Base-by-base conservation (phyloP, 495 filamentous ascomycete species). In the Massariosphaeria phaeospora region DNA sequence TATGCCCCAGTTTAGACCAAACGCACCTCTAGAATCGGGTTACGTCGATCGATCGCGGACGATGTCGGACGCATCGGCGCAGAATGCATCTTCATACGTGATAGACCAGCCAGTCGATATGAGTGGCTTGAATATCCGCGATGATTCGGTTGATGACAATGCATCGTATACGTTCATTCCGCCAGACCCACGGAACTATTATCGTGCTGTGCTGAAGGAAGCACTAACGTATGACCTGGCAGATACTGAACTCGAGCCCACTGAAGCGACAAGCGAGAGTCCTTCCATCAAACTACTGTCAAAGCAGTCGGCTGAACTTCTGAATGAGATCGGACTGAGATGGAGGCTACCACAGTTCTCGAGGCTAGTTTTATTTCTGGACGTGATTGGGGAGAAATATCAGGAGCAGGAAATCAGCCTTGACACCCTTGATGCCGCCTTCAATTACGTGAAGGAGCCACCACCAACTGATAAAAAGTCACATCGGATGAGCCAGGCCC, bases 341-440 rank as follows among this genome's bases (percentile, higher is more conserved):
- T 99, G 94, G 94, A 84, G 94, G 21, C 80, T 99, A 55, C 91
- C 93, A 17, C 79, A 81, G 41, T 88, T 85, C 66, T 89, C 89
- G 29, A 77, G 89, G 41, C 73, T 91, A 48, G 79, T 90, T 1
- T 72, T 94, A 9, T 87, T 95, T 63, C 71, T 96, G 33, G 94
- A 99, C 71, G 88, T 89, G 33, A 78, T 88, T 35, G 78, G 82
- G 17, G 82, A 85, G 62, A 93, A 91, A 65, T 97, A 89, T 64
- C 75, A 91, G 46, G 84, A 95, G 59, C 84, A 88, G 57, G 85
- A 96, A 64, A 84, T 95, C 39, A 76, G 79, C 20, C 78, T 91
- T 29, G 81, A 86, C 56, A 89, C 84, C 24, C 72, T 99, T 23
- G 90, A 95, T 70, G 78, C 79, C 13, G 84, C 86, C 33, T 93